phyloP scores from a whole-genome alignment of 768 basidiomycete species.

The Pholiota conissans region DNA sequence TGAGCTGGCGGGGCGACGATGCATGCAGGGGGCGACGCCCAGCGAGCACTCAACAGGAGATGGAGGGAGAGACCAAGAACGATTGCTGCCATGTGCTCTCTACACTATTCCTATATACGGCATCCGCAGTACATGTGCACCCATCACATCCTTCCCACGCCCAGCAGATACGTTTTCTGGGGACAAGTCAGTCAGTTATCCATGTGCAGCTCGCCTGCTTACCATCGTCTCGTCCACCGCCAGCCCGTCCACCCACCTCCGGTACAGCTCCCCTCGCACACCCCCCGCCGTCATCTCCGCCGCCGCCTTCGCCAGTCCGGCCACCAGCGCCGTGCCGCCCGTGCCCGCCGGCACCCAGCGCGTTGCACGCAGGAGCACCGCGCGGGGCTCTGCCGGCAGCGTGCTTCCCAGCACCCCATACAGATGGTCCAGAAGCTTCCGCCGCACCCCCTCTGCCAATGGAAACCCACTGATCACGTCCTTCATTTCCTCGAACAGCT shows the following conservation, averaged over 20 bases:
- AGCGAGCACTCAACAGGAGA: conserved; percentile 4
- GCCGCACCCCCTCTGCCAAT: conserved; percentile 32
- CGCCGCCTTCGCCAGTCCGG: conserved; percentile 37
- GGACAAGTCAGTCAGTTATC: conserved; percentile 43
- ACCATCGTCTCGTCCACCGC: conserved; percentile 51
- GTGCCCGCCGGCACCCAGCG: conserved; percentile 31
- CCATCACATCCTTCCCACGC: conserved; percentile 34
- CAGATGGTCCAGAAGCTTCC: conserved; percentile 38
- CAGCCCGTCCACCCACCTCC: conserved; percentile 47
- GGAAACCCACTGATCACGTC: conserved; percentile 38
- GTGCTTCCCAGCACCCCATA: conserved; percentile 32
- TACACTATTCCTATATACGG: conserved; percentile 19
- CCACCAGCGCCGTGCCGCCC: conserved; percentile 35
- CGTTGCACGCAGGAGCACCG: conserved; percentile 34
- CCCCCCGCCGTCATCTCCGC: conserved; percentile 32
- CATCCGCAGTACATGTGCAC: conserved; percentile 17
- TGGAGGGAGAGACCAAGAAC: conserved; percentile 19
- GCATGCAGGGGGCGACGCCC: conserved; percentile 38
- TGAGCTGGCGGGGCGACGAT: conserved; percentile 41
- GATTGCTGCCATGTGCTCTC: conserved; percentile 13
- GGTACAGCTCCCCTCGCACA: conserved; percentile 23
- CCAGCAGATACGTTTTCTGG: conserved; percentile 57
- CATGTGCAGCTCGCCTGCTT: conserved; percentile 29
- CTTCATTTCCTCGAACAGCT: conserved; percentile 41
- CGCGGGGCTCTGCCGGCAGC: conserved; percentile 34